These are phyloP conservation scores for Cyberlindnera xylosilytica DNA, from an alignment of 805 yeast species.

Conservation along the genomic window DNA sequence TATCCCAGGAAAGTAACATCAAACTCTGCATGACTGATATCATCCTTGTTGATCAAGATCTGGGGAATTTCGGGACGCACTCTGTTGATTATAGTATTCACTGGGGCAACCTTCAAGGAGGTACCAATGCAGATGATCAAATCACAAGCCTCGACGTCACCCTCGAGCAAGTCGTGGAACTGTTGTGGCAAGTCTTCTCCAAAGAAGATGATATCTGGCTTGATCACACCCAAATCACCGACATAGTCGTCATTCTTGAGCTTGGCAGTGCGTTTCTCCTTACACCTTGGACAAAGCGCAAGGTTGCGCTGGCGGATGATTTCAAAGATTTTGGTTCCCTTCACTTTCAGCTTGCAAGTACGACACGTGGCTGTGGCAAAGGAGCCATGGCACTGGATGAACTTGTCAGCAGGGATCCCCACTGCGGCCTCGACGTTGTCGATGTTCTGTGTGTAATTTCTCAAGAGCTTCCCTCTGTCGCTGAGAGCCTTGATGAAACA, in stretches of 20 bases:
- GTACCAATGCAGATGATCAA: constrained; percentile 84
- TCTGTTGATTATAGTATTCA: constrained; percentile 78
- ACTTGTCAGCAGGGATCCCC: constrained; percentile 61
- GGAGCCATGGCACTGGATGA: constrained; percentile 91
- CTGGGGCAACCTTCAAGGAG: constrained; percentile 89
- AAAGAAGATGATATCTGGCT: constrained; percentile 90
- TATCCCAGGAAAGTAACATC: constrained; percentile 74
- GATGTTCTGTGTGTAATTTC: constrained; percentile 89
- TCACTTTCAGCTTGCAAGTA: constrained; percentile 64
- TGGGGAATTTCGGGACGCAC: constrained; percentile 77
- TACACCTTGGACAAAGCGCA: constrained; percentile 73
- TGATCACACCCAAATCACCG: constrained; percentile 73
- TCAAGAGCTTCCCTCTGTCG: constrained; percentile 69
- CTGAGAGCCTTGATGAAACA: constrained; percentile 71
- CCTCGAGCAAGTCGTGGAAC: constrained; percentile 57
- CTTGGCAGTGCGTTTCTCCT: constrained; percentile 37
- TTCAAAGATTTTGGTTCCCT: constrained; percentile 62
- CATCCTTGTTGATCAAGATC: constrained; percentile 72
- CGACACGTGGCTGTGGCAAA: constrained; percentile 85
- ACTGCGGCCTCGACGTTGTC: constrained; percentile 84
- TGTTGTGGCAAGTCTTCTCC: constrained; percentile 77
- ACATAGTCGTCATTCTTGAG: constrained; percentile 27
- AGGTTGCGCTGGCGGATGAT: constrained; percentile 56
- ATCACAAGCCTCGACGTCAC: constrained; percentile 70
- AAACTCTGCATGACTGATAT: constrained; percentile 71